These are phyloP conservation scores for Tuber borchii DNA, from an alignment of 495 filamentous ascomycete species.

Conservation along the genomic window DNA sequence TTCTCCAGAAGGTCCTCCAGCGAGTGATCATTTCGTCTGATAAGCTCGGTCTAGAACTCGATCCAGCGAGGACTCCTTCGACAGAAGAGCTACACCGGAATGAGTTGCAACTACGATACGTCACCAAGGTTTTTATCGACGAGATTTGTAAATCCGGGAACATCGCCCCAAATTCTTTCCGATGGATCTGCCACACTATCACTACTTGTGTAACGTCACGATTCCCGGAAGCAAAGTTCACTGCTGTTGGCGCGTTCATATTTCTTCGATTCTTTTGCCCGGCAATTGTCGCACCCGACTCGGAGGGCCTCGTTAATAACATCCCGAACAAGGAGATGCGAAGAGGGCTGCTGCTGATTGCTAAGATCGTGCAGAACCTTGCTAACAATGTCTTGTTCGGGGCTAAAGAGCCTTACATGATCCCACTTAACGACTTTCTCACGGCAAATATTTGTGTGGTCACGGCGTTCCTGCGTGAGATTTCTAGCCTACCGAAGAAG, in stretches of 20 bases:
- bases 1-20: conserved; percentile 57
- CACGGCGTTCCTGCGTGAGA: conserved; percentile 57
- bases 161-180: conserved; percentile 56
- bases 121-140: conserved; percentile 60
- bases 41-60: conserved; percentile 59
- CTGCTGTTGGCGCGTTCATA: conserved; percentile 62
- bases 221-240: conserved; percentile 64
- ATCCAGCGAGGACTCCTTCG: conserved; percentile 53
- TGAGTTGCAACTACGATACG: conserved; percentile 53
- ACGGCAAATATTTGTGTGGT: conserved; percentile 58
- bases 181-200: conserved; percentile 60
- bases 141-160: conserved; percentile 56
- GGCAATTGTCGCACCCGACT: conserved; percentile 61
- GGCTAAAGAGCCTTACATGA: conserved; percentile 65
- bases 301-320: conserved; percentile 54
- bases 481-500: conserved; percentile 47
- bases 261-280: conserved; percentile 65
- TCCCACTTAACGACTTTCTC: conserved; percentile 59
- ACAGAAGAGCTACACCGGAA: conserved; percentile 57
- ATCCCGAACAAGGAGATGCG: conserved; percentile 60
- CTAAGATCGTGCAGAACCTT: conserved; percentile 62
- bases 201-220: conserved; percentile 52
- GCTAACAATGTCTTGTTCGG: conserved; percentile 65
- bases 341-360: conserved; percentile 58
- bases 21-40: conserved; percentile 55